Conservation (phyloP, 768 basidiomycete species). For the Bullera alba region DNA sequence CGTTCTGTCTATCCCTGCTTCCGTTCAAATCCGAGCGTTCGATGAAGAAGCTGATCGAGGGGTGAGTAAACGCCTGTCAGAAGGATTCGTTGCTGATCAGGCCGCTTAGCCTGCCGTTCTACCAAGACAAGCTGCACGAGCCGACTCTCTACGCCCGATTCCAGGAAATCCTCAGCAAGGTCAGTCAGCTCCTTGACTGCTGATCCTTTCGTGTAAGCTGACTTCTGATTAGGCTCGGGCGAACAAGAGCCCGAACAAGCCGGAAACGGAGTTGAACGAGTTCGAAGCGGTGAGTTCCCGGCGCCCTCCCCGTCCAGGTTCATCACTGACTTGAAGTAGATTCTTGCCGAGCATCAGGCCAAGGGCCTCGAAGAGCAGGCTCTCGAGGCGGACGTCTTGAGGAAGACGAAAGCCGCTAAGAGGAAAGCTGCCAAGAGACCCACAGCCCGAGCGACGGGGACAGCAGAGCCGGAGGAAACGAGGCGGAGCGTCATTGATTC, state of each 20-base stretch:
- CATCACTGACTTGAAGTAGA: slow-evolving; percentile 50
- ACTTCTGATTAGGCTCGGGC: slow-evolving; percentile 57
- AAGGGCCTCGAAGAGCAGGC: slow-evolving; percentile 91
- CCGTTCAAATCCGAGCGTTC: slow-evolving; percentile 97
- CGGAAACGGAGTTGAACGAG: slow-evolving; percentile 86
- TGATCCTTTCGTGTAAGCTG: background rate
- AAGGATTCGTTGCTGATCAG: background rate
- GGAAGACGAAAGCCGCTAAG: slow-evolving; percentile 70
- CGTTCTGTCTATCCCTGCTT: slow-evolving; percentile 84
- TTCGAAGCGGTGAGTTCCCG: slow-evolving; percentile 65
- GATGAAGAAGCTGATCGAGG: slow-evolving; percentile 92
- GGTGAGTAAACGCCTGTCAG: slow-evolving; percentile 21
- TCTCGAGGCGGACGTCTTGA: slow-evolving; percentile 74
- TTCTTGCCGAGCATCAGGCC: slow-evolving; percentile 69
- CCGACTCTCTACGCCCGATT: slow-evolving; percentile 71
- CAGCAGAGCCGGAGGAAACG: slow-evolving; percentile 2
- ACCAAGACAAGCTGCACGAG: slow-evolving; percentile 94
- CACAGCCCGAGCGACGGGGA: background rate
- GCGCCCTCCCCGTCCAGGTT: background rate
- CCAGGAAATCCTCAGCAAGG: slow-evolving; percentile 85
- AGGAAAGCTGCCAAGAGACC: slow-evolving; percentile 35
- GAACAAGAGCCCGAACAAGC: slow-evolving; percentile 87
- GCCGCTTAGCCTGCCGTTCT: slow-evolving; percentile 61
- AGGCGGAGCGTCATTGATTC: slow-evolving; percentile 6
- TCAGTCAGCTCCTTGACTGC: slow-evolving; percentile 30